These are phyloP conservation scores for Wickerhamiella siamensis DNA, from an alignment of 805 yeast genomes.

Conservation along the genomic window DNA sequence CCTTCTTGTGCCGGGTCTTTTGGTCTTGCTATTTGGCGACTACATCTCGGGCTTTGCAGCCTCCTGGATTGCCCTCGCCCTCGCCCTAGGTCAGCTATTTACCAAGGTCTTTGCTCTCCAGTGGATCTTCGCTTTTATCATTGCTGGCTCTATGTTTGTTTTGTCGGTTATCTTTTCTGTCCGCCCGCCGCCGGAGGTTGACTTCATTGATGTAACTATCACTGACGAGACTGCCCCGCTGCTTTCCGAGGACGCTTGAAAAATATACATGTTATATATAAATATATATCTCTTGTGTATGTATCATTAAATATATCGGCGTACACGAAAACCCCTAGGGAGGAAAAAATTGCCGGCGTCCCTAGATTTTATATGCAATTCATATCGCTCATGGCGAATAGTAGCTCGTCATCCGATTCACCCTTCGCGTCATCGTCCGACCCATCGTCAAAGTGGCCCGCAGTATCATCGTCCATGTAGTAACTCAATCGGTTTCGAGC, in stretches of 20 bases:
- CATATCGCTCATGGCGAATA: slow-evolving; percentile 19
- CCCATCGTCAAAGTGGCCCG: slow-evolving; percentile 3
- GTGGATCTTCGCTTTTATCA: slow-evolving; percentile 70
- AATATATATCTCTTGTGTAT: background rate
- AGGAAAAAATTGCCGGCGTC: background rate
- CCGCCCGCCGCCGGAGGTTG: slow-evolving; percentile 8
- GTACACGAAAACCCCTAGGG: background rate
- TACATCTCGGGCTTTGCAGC: slow-evolving; percentile 54
- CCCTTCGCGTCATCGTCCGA: slow-evolving; percentile 8
- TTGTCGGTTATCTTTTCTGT: slow-evolving; percentile 32
- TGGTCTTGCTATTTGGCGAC: slow-evolving; percentile 48
- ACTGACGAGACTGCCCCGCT: slow-evolving; percentile 14
- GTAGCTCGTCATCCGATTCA: slow-evolving; percentile 14
- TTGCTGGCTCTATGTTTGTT: slow-evolving; percentile 42
- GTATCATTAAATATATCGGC: background rate
- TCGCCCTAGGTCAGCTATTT: slow-evolving; percentile 58
- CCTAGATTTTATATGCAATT: slow-evolving; percentile 7
- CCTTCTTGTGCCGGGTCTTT: slow-evolving; percentile 45
- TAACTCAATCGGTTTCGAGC: slow-evolving; percentile 15
- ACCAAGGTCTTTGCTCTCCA: slow-evolving; percentile 61
- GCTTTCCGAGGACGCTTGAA: slow-evolving; percentile 8
- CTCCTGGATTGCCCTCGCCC: slow-evolving; percentile 44
- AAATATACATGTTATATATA: too few relatives aligned
- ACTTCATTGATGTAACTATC: background rate
- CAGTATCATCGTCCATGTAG: slow-evolving; percentile 9